Base-by-base conservation (phyloP, 106 monocot genomes). In the Dioscorea alata region DNA sequence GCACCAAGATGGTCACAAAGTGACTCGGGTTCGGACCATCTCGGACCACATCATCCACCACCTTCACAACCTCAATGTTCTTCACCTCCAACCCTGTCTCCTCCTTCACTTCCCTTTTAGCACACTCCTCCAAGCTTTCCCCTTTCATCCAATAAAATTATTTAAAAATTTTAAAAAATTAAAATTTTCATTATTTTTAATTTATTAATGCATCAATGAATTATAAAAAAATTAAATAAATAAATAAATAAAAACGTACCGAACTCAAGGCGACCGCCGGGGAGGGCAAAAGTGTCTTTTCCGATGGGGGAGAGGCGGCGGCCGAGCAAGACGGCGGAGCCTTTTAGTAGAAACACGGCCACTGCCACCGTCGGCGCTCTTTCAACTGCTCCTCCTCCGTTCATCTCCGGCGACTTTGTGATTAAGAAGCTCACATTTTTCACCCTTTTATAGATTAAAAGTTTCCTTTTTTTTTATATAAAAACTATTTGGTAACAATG, bases 81-180 rank as follows among this genome's bases (percentile, higher is more conserved):
- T 53, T 48, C 17, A 88, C 66, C 58, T 88, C 83, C 61, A 88
- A 21, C 13, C 80, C 83, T 4, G 87, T 84, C 72, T 84, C 87
- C 75, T 88, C 83, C 69, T 78, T 88, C 65, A 81, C 77, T 59
- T 88, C 87, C 66, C 87, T 70, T 31, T 51, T 57, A 10, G 76
- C 87, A 31, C 83, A 83, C 12, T 72, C 71, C 59, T 88, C 78
- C 22, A 75, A 73, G 50, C 68, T 81, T 69, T 88, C 87, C 23
- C 77, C 81, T 81, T 1, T 22, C 49, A 49, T 7, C 16, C 23
- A 49, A 18, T 9, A 0, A 24, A 23, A 0, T 23, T n/a, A 23
- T 61, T 7, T 23, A 3, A 8, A 28, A 8, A 28, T 61, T 14
- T 4, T 61, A 2, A 15, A 14, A 61, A 4, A 65, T 42, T 15